These are phyloP conservation scores for Cutaneotrichosporon arboriforme DNA, from an alignment of 1,284 basidiomycete genomes.

Conservation along the genomic window DNA sequence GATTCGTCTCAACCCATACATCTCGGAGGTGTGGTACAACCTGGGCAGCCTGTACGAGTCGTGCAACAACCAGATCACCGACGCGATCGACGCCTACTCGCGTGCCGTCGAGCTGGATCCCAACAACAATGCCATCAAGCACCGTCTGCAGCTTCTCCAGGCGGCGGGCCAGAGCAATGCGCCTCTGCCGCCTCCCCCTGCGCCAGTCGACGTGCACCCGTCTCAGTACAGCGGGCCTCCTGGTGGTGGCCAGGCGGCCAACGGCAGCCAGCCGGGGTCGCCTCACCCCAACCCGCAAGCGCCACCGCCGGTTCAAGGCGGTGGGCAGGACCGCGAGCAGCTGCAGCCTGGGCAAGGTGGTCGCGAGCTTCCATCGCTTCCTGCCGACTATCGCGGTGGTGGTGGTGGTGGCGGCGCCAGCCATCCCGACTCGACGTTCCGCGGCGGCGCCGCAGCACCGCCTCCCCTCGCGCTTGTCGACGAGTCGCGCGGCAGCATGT, in stretches of 20 bases:
- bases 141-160: conserved; percentile 69
- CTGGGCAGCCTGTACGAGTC: conserved; percentile 94
- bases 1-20: conserved; percentile 97
- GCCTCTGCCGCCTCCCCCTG: conserved; percentile 71
- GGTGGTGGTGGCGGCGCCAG: too few species aligned
- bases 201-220: conserved; percentile 89
- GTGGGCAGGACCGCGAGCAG: conserved; percentile 10
- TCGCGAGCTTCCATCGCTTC: conserved; percentile 40
- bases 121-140: conserved; percentile 67
- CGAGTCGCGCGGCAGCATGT: conserved; percentile 41
- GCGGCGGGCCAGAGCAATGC: conserved; percentile 74
- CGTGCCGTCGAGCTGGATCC: conserved; percentile 87
- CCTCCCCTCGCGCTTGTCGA: conserved; percentile 43
- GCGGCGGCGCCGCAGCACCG: conserved; percentile 35
- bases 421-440: conserved; percentile 36
- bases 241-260: conserved; percentile 13
- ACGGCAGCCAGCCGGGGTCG: conserved; percentile 24
- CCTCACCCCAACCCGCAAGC: conserved; percentile 23
- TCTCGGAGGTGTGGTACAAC: conserved; percentile 99
- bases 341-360: conserved; percentile 14
- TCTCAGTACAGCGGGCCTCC: conserved; percentile 68
- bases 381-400: conserved; percentile 7
- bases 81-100: conserved; percentile 96
- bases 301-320: neutral
- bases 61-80: conserved; percentile 98